phyloP scores from a whole-genome alignment of 2,329 filamentous ascomycete genomes.

The Claviceps arundinis region DNA sequence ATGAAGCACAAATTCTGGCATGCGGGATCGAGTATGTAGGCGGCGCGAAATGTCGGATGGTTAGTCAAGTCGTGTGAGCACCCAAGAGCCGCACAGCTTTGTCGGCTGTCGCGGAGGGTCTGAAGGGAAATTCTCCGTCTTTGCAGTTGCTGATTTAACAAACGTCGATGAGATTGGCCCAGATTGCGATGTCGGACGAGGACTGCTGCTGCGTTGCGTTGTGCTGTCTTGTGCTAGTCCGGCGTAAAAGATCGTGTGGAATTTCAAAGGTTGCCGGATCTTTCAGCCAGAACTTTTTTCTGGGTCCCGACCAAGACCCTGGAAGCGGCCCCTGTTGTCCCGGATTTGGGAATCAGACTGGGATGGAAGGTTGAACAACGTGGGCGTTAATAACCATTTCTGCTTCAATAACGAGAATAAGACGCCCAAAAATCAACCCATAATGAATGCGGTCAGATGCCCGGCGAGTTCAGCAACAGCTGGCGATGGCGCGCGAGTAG shows the following conservation, averaged over 20 bases:
- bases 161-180: not conserved
- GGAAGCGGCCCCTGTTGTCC: not conserved
- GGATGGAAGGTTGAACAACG: not conserved
- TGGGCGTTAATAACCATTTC: not conserved
- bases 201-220: not conserved
- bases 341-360: not conserved
- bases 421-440: not conserved
- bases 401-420: not conserved
- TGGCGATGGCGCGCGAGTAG: not conserved
- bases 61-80: not conserved
- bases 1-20: not conserved
- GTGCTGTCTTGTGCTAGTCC: not conserved
- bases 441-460: not conserved
- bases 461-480: not conserved
- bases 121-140: not conserved
- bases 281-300: conserved; percentile 14
- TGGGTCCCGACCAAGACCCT: conserved; percentile 12
- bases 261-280: not conserved
- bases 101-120: not conserved
- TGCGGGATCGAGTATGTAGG: not conserved
- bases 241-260: not conserved
- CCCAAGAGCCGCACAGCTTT: not conserved
- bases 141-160: not conserved
- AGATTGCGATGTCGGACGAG: not conserved
- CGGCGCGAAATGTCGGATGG: not conserved